Base-by-base conservation (phyloP, 352 stramenopile species). In the Pythium utonaiense region DNA sequence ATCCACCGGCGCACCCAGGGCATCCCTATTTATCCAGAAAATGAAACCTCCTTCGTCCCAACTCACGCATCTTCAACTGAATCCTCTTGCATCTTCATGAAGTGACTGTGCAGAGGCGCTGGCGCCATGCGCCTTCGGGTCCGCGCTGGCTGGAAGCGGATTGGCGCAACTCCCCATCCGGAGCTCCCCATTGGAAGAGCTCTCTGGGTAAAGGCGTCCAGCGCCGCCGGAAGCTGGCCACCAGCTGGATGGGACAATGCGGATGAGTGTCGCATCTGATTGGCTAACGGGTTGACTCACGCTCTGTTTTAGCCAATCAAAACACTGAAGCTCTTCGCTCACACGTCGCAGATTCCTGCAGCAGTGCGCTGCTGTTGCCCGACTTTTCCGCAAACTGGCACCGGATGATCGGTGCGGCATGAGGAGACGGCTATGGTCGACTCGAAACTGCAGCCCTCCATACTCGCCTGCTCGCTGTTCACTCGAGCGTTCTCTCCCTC, bases 341-440 rank as follows among this genome's bases (percentile, higher is more conserved):
- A 64, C 57, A 64, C 57, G 57, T 64, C 57, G 38, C 57, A 64
- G 52, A 30, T 31, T 58, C 57, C 57, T 25, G 12, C 48, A 8
- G 8, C 10, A 27, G 48, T 63, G 54, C 57, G 36, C 47, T 41
- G 38, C 54, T 44, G 36, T 47, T 47, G 40, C 40, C 40, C 54
- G 42, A 27, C 44, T 61, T 44, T 61, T 61, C 40, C 40, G 16
- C 40, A 25, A n/a, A n/a, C 40, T 24, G 16, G n/a, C n/a, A 47
- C 40, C 40, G 40, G 40, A 47, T 47, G 40, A 47, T 9, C 28
- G 28, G 28, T 33, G 28, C 28, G 28, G 28, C 5, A 33, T 33
- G 28, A 33, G 9, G 28, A 5, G 28, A 9, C 28, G 28, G 5
- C 28, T 33, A 10, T 33, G 28, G 5, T 33, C 28, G n/a, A n/a